Percentiles rank a stretch among this genome's conserved stretches.
Evolutionary conservation across 176 grass and related monocot species (phyloP).

Genomic region (Avena sativa): DNA sequence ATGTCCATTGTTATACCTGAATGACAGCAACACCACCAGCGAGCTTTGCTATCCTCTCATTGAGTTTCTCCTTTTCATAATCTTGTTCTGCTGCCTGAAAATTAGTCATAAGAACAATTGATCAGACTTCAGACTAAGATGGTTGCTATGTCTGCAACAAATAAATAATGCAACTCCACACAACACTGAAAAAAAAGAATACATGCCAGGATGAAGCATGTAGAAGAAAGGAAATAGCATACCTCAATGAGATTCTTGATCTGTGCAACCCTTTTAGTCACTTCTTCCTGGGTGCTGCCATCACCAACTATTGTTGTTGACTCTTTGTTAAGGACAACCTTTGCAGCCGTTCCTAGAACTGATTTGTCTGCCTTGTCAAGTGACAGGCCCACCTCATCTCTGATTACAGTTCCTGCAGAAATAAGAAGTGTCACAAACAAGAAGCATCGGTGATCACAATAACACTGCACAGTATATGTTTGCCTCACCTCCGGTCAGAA

Average conservation of each 20-base stretch:
- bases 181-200: too few relatives aligned
- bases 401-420: constrained; percentile 82
- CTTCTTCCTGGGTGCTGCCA: constrained; percentile 90
- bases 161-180: too few relatives aligned
- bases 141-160: too few relatives aligned
- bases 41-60: constrained; percentile 96
- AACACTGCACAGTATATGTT: not conserved
- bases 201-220: too few relatives aligned
- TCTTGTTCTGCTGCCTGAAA: constrained; percentile 87
- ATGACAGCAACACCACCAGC: constrained; percentile 99
- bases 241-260: constrained; percentile 97
- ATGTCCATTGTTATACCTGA: constrained; percentile 60
- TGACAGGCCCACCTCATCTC: constrained; percentile 92
- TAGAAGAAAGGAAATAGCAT: not conserved
- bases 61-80: constrained; percentile 98
- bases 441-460: not conserved
- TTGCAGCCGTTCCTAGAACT: constrained; percentile 84
- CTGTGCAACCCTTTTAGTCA: constrained; percentile 88
- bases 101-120: not conserved
- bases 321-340: constrained; percentile 90
- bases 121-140: too few relatives aligned
- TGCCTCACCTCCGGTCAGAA: constrained; percentile 78
- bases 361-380: constrained; percentile 89
- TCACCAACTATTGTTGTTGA: constrained; percentile 95
- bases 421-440: constrained; percentile 15